Percentiles rank a stretch among this genome's conserved stretches.
phyloP scores from a whole-genome alignment of 352 stramenopile species.

The Pythium insidiosum region DNA sequence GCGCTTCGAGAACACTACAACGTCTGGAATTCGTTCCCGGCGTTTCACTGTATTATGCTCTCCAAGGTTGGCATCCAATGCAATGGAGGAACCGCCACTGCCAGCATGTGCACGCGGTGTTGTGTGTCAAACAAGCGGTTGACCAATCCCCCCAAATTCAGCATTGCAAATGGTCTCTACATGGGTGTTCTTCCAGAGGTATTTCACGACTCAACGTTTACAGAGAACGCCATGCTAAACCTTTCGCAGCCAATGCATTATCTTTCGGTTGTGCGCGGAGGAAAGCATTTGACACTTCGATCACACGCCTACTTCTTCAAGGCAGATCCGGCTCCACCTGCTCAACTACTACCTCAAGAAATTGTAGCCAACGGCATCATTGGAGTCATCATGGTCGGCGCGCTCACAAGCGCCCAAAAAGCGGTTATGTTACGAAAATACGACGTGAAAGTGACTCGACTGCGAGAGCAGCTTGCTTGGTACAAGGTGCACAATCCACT shows the following conservation, averaged over 20 bases:
- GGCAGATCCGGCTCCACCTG: conserved; percentile 5
- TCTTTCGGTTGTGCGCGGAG: conserved; percentile 9
- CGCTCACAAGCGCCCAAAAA: conserved; percentile 13
- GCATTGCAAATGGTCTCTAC: conserved; percentile 5
- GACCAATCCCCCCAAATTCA: conserved; percentile 3
- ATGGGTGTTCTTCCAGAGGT: not conserved
- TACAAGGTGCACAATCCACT: not conserved
- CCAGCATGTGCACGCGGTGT: not conserved
- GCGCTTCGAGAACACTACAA: not conserved
- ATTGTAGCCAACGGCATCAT: conserved; percentile 4
- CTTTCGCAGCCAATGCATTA: conserved; percentile 14
- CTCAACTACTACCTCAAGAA: conserved; percentile 1
- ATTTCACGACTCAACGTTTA: conserved; percentile 5
- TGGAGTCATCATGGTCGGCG: conserved; percentile 11
- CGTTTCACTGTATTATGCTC: conserved; percentile 2
- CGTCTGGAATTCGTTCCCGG: not conserved
- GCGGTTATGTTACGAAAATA: conserved; percentile 6
- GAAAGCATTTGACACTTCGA: conserved; percentile 6
- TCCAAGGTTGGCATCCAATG: conserved; percentile 3
- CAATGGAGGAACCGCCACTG: not conserved
- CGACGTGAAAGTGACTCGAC: conserved; percentile 1
- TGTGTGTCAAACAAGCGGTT: not conserved
- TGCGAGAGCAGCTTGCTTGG: conserved; percentile 2
- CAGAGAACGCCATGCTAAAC: conserved; percentile 16
- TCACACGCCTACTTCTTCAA: conserved; percentile 17